Evolutionary conservation across 441 rosid genomes (phyloP).

Genomic region (Adansonia madagascariensis): DNA sequence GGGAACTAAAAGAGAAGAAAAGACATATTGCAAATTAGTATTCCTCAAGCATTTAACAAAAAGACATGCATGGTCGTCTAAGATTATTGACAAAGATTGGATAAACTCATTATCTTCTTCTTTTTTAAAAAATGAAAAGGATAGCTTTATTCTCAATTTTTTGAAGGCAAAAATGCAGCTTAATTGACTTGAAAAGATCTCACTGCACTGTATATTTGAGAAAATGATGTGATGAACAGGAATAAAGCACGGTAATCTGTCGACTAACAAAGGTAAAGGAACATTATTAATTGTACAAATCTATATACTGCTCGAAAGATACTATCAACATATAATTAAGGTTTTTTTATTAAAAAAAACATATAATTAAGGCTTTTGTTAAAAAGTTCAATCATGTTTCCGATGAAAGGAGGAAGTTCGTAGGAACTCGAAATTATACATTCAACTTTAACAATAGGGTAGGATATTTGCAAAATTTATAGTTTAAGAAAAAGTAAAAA

Average conservation of each 20-base stretch:
- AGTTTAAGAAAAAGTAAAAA: neutral
- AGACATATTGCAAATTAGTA: constrained; percentile 35
- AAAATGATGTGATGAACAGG: constrained; percentile 22
- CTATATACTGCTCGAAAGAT: too few relatives aligned
- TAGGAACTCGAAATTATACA: neutral
- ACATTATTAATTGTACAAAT: too few relatives aligned
- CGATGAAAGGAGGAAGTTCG: neutral
- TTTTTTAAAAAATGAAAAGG: neutral
- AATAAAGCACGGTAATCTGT: neutral
- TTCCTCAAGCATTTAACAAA: constrained; percentile 2
- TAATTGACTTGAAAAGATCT: constrained; percentile 16
- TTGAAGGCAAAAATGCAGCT: neutral
- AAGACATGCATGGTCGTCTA: constrained; percentile 12
- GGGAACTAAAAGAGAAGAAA: constrained; percentile 17
- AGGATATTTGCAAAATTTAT: neutral
- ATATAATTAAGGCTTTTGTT: neutral
- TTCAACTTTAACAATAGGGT: neutral
- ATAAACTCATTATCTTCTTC: constrained; percentile 8
- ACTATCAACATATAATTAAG: too few relatives aligned
- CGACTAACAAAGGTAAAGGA: neutral
- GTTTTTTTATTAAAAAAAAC: too few relatives aligned
- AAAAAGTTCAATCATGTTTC: neutral
- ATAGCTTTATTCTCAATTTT: neutral
- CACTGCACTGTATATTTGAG: constrained; percentile 16
- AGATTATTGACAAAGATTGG: constrained; percentile 30